Base-by-base conservation (phyloP, 2,329 filamentous ascomycete genomes). In the Davidsoniella virescens region DNA sequence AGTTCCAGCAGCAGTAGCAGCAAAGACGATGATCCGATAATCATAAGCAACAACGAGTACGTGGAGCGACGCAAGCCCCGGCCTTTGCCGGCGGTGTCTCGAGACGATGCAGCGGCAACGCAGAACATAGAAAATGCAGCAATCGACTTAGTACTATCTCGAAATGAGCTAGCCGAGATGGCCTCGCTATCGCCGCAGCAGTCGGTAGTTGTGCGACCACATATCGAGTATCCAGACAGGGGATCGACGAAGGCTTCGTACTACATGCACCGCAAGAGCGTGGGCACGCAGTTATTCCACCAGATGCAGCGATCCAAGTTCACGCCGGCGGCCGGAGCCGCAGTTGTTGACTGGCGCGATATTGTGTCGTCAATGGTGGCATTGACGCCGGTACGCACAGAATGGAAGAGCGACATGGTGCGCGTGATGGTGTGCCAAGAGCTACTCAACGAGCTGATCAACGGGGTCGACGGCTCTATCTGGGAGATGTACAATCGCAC, bases 351-450 rank as follows among this genome's bases (percentile, higher is more conserved):
- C 52, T 73, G 69, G 69, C 62, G 60, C 12, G 54, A 58, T 5
- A 64, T 65, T 9, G 62, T 73, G 39, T 53, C 58, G 7, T 54
- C 63, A 3, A 61, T 74, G 52, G 62, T 61, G 54, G 56, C 57
- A 12, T 62, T 58, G 55, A 71, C 67, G 12, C 59, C 60, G 8
- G 59, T 58, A 49, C 58, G 57, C 52, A 59, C 42, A 7, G 39
- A 59, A n/a, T 57, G 57, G 47, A 55, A 59, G 14, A 59, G 59
- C 42, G 63, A 66, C 59, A 61, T 63, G 17, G 64, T 64, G 10
- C 58, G 66, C 47, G 59, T 67, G 12, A 56, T 66, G 17, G 54
- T 68, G 20, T 64, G 65, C 14, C 56, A 59, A 40, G 56, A 57
- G n/a, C 60, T 62, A n/a, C 54, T 65, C 9, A 37, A 55, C 14